Base-by-base conservation (phyloP, 805 yeast genomes). In the Metschnikowia cerradonensis region DNA sequence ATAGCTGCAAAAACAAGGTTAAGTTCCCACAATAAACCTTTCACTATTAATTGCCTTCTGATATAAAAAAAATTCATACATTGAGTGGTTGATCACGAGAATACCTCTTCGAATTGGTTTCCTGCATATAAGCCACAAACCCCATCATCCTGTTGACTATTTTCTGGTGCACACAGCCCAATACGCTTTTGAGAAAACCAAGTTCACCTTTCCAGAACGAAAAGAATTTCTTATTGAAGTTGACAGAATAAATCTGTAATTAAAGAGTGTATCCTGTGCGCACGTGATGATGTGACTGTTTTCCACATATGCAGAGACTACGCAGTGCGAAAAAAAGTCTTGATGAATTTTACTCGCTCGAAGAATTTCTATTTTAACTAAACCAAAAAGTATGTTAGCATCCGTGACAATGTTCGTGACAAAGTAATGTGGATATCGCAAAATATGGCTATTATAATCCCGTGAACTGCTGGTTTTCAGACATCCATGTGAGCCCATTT, bases 251-350 rank as follows among this genome's bases (percentile, higher is more conserved):
- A 23, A 39, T 6, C 30, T 8, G 23, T 15, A 3, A n/a, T 14
- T 8, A 8, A 14, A 23, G 32, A 14, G 41, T 39, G 19, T 1
- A 26, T 11, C 17, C 3, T n/a, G 36, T 15, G 41, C 20, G 33
- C 54, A 51, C 54, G 54, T 51, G 54, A 51, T 38, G 30, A 7
- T 6, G 57, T 55, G 59, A 55, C 59, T 53, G 59, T 34, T 49
- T 49, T 49, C 41, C 30, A 26, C 22, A 26, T 36, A 39, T 40
- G 40, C 48, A 35, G 47, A 47, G 49, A 47, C 47, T 46, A 46
- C 51, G 50, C 44, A 30, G 49, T 50, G 52, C 57, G 53, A 51
- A 53, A 52, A 37, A 51, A 51, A 45, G 47, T 47, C 44, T 46
- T 41, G 49, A 43, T 37, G 53, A 50, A 47, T 17, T 39, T 35